Conservation (phyloP, 2,329 filamentous ascomycete species). For the Cladosporium sp. region DNA sequence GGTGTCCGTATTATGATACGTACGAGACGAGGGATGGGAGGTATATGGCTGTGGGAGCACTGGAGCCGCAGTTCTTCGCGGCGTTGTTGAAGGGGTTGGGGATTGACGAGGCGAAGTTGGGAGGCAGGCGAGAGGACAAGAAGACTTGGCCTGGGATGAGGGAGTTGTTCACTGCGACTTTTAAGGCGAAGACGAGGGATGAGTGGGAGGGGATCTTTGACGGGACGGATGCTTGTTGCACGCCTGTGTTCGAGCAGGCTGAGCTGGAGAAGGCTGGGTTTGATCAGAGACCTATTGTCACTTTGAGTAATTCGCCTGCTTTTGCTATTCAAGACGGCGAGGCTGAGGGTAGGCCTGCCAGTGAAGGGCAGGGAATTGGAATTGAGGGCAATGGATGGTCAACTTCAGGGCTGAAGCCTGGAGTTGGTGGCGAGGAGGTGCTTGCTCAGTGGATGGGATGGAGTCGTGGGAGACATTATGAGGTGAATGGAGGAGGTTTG, state of each 20-base stretch:
- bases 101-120: slow-evolving; percentile 44
- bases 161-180: slow-evolving; percentile 56
- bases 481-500: slow-evolving; percentile 60
- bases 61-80: slow-evolving; percentile 83
- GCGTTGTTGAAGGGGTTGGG: slow-evolving; percentile 64
- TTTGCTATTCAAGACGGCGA: slow-evolving; percentile 49
- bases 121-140: slow-evolving; percentile 54
- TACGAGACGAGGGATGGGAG: slow-evolving; percentile 78
- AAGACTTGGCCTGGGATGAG: slow-evolving; percentile 65
- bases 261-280: slow-evolving; percentile 65
- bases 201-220: slow-evolving; percentile 89
- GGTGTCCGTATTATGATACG: slow-evolving; percentile 82
- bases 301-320: slow-evolving; percentile 65
- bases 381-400: slow-evolving; percentile 65
- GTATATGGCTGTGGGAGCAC: slow-evolving; percentile 80
- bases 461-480: slow-evolving; percentile 67
- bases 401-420: slow-evolving; percentile 56
- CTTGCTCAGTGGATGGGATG: slow-evolving; percentile 74
- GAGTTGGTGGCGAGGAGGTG: slow-evolving; percentile 67
- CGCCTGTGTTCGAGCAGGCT: slow-evolving; percentile 73
- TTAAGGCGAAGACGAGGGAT: slow-evolving; percentile 63
- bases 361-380: slow-evolving; percentile 60
- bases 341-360: slow-evolving; percentile 36
- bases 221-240: slow-evolving; percentile 86
- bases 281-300: slow-evolving; percentile 68